A percentile compares a stretch with the other conserved stretches of the same genome.
Conservation (phyloP, 176 grass and related monocot species). For the Luzula sylvatica region DNA sequence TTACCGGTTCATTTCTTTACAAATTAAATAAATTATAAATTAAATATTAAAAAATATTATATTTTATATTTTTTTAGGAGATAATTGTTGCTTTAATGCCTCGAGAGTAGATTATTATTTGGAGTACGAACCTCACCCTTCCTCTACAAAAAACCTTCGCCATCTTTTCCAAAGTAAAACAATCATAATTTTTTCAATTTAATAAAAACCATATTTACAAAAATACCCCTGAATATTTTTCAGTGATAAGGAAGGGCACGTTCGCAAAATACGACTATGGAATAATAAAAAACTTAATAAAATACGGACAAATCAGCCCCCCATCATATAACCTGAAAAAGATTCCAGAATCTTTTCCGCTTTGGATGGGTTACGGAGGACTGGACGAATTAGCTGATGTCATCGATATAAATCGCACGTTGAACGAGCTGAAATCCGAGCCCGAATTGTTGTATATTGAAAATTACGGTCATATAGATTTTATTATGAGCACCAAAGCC, state of each 20-base stretch:
- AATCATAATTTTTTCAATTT: too few species aligned
- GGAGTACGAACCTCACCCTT: constrained; percentile 94
- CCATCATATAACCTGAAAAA: constrained; percentile 45
- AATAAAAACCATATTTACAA: too few species aligned
- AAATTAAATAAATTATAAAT: too few species aligned
- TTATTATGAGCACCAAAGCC: constrained; percentile 44
- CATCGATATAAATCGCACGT: constrained; percentile 48
- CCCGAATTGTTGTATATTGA: constrained; percentile 60
- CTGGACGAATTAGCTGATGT: constrained; percentile 70
- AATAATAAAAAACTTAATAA: constrained; percentile 41
- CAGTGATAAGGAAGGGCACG: constrained; percentile 90
- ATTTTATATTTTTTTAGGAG: constrained; percentile 34
- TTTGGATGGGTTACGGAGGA: constrained; percentile 86
- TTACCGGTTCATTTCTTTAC: constrained; percentile 55
- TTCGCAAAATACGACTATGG: constrained; percentile 87
- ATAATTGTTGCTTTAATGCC: constrained; percentile 91
- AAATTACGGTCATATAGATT: constrained; percentile 78
- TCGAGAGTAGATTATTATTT: constrained; percentile 76
- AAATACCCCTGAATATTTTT: background rate
- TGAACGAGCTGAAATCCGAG: constrained; percentile 43
- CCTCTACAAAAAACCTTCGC: constrained; percentile 79
- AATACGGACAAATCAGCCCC: constrained; percentile 33
- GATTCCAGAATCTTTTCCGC: constrained; percentile 55
- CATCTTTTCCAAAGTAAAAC: constrained; percentile 99
- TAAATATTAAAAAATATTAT: background rate